Evolutionary conservation across 1,284 basidiomycete species (phyloP), one percentile per base, ranked within the genome.

Genomic region (Malassezia obtusa): DNA sequence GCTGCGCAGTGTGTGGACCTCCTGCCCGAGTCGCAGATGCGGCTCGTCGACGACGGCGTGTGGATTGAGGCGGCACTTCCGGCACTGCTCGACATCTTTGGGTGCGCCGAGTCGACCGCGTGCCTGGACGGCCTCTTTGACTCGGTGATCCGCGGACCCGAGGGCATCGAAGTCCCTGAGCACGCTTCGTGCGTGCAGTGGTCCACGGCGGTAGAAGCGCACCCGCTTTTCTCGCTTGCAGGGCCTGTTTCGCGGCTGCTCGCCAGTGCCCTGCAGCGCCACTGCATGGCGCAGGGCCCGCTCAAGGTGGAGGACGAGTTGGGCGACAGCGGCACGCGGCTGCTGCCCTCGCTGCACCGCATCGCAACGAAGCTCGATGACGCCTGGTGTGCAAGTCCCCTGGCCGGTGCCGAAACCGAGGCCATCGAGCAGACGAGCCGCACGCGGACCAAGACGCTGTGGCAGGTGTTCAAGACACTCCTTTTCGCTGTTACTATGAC

Each of bases 401-500:
- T 56, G 2, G 53, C 53, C 5, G 49, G 49, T 36, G 31, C 26
- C 14, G n/a, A 17, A 15, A 37, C 15, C 14, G 48, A 39, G 1
- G 32, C 24, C 25, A 39, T 56, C 17, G 43, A 36, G 14, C 12
- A 21, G 4, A 4, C 11, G 5, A 50, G 33, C 15, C 53, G 33
- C 33, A 2, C 9, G 1, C 11, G 9, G 14, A 62, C 64, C 14
- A 60, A 54, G 30, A 49, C 61, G 33, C 48, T 71, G 2, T 73
- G 70, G 70, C 60, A 59, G 3, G 47, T 59, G 2, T 66, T 70
- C 60, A 73, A 73, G 51, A 63, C 65, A 10, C 40, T 64, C 1
- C 56, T 73, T 3, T 73, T 73, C 59, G 61, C 63, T 36, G 63
- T 59, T 45, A 70, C 69, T 9, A 65, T 70, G 65, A 53, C 65